Conservation (phyloP, 768 basidiomycete genomes). For the Mrakia blollopis region DNA sequence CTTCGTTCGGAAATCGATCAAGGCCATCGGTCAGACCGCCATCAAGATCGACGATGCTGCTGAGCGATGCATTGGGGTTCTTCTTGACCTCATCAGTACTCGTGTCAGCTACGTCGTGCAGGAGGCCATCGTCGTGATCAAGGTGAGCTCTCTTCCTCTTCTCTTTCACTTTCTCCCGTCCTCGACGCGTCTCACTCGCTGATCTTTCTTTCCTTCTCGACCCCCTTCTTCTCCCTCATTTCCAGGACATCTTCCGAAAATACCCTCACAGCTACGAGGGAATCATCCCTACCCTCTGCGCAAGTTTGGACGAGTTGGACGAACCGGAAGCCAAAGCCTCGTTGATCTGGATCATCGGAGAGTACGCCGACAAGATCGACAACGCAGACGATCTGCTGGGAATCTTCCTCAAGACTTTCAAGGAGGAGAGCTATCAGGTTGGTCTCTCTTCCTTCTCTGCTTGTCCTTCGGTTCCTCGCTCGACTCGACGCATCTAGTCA, state of each 20-base stretch:
- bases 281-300: slow-evolving; percentile 87
- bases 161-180: too few species aligned
- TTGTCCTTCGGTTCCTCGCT: too few species aligned
- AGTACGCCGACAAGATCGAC: slow-evolving; percentile 91
- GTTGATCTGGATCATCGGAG: slow-evolving; percentile 97
- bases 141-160: slow-evolving; percentile 40
- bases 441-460: neutral
- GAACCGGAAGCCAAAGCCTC: slow-evolving; percentile 95
- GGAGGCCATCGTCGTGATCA: slow-evolving; percentile 94
- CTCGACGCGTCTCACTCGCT: neutral
- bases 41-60: slow-evolving; percentile 91
- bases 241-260: slow-evolving; percentile 79
- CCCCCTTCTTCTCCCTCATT: neutral
- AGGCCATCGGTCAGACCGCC: slow-evolving; percentile 93
- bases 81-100: slow-evolving; percentile 81
- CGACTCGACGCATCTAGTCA: neutral
- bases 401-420: slow-evolving; percentile 86
- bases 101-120: slow-evolving; percentile 96
- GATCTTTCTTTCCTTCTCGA: neutral
- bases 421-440: slow-evolving; percentile 87
- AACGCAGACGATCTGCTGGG: slow-evolving; percentile 89
- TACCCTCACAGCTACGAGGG: slow-evolving; percentile 97
- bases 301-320: slow-evolving; percentile 83
- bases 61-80: slow-evolving; percentile 79
- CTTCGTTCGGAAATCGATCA: slow-evolving; percentile 94